These are phyloP conservation scores for Auriscalpium vulgare DNA, from an alignment of 768 basidiomycete genomes.

Conservation along the genomic window DNA sequence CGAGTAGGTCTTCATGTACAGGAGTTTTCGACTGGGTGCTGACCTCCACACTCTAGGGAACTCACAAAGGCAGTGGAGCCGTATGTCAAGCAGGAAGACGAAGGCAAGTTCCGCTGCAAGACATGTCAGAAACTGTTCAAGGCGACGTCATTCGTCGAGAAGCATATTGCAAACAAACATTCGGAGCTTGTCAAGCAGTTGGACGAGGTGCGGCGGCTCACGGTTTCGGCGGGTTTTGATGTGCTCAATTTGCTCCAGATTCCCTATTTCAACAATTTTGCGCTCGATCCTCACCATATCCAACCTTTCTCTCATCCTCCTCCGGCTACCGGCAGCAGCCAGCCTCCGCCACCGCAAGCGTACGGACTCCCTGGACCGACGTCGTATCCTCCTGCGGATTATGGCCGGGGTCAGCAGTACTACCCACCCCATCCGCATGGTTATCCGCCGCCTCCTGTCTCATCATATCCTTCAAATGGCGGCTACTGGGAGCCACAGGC, in stretches of 20 bases:
- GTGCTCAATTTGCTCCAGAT: conserved; percentile 40
- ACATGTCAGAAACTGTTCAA: conserved; percentile 97
- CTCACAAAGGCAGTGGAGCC: conserved; percentile 71
- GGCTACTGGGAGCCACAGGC: conserved; percentile 41
- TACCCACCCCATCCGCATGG: conserved; percentile 38
- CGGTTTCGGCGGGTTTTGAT: not conserved
- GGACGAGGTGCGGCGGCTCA: conserved; percentile 54
- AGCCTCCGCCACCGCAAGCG: conserved; percentile 75
- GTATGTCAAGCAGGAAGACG: conserved; percentile 89
- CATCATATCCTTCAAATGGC: conserved; percentile 31
- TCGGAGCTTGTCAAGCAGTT: conserved; percentile 74
- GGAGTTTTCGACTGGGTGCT: conserved; percentile 6
- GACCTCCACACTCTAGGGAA: conserved; percentile 45
- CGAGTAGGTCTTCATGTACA: conserved; percentile 53
- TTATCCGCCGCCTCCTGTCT: conserved; percentile 26
- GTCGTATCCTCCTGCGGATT: conserved; percentile 20
- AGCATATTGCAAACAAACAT: conserved; percentile 95
- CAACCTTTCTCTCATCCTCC: conserved; percentile 81
- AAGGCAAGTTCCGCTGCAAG: conserved; percentile 95
- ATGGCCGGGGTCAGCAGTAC: conserved; percentile 18
- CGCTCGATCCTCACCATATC: conserved; percentile 90
- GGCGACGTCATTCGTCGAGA: conserved; percentile 93
- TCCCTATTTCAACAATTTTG: conserved; percentile 92
- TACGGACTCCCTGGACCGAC: conserved; percentile 66
- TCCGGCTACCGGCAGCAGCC: conserved; percentile 52